Conservation (phyloP, 2,329 filamentous ascomycete genomes). For the Botrytis elliptica region DNA sequence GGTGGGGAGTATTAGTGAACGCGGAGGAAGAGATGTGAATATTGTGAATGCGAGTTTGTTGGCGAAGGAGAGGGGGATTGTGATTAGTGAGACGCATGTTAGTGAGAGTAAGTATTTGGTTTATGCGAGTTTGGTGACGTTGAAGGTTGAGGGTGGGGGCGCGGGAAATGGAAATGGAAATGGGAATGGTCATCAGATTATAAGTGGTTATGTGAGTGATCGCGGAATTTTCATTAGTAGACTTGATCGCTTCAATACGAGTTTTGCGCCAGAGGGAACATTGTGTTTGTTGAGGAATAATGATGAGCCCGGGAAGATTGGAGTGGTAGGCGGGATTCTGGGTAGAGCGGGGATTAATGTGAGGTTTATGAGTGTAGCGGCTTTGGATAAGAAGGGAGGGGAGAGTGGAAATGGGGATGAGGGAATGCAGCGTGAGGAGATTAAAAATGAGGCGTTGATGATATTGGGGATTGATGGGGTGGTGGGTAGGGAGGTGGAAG, state of each 20-base stretch:
- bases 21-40: slow-evolving; percentile 68
- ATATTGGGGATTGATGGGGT: slow-evolving; percentile 71
- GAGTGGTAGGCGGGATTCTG: slow-evolving; percentile 69
- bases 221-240: slow-evolving; percentile 68
- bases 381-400: slow-evolving; percentile 41
- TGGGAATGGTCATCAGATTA: slow-evolving; percentile 46
- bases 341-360: slow-evolving; percentile 74
- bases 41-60: slow-evolving; percentile 79
- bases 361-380: slow-evolving; percentile 72
- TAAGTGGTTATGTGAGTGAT: slow-evolving; percentile 66
- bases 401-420: slow-evolving; percentile 25
- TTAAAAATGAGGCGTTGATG: slow-evolving; percentile 71
- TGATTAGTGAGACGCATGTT: slow-evolving; percentile 70
- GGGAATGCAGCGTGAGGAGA: slow-evolving; percentile 37
- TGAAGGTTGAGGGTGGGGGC: slow-evolving; percentile 44
- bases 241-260: slow-evolving; percentile 70
- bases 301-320: slow-evolving; percentile 79
- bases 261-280: slow-evolving; percentile 71
- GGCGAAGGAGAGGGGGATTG: slow-evolving; percentile 73
- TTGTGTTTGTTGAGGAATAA: slow-evolving; percentile 79
- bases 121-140: slow-evolving; percentile 69
- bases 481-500: slow-evolving; percentile 56
- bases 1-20: slow-evolving; percentile 64
- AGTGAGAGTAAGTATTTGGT: slow-evolving; percentile 60
- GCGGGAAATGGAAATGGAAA: slow-evolving; percentile 4